Percentiles rank a stretch among this genome's conserved stretches.
These are phyloP conservation scores for Polygonum aviculare DNA, from an alignment of 148 eudicot genomes.

Conservation along the genomic window DNA sequence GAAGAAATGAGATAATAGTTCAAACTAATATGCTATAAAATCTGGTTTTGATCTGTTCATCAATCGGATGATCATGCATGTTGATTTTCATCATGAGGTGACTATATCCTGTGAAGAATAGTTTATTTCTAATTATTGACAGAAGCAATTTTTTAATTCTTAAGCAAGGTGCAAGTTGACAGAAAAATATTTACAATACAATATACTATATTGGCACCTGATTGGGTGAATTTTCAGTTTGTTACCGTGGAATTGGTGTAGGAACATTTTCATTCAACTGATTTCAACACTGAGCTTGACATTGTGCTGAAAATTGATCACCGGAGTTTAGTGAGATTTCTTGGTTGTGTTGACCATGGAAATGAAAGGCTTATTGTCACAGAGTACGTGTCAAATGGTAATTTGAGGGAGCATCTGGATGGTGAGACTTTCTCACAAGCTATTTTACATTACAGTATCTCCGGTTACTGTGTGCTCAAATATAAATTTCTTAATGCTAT, in stretches of 20 bases:
- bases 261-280: constrained; percentile 66
- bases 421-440: constrained; percentile 43
- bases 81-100: background rate
- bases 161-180: background rate
- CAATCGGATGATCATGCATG: background rate
- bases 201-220: background rate
- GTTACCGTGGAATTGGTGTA: constrained; percentile 16
- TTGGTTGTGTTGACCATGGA: constrained; percentile 84
- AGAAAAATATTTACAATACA: background rate
- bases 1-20: too few relatives aligned
- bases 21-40: background rate
- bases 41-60: background rate
- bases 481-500: constrained; percentile 12
- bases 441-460: background rate
- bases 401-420: constrained; percentile 90
- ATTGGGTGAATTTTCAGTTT: background rate
- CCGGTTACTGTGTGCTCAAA: background rate
- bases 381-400: constrained; percentile 88
- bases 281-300: constrained; percentile 80
- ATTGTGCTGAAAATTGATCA: constrained; percentile 87
- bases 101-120: too few relatives aligned
- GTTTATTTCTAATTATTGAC: too few relatives aligned
- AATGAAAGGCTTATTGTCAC: constrained; percentile 80
- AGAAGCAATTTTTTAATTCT: background rate
- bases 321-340: constrained; percentile 74